Evolutionary conservation across 2,329 filamentous ascomycete genomes (phyloP).

Genomic region (Pezizomycotina sp.): DNA sequence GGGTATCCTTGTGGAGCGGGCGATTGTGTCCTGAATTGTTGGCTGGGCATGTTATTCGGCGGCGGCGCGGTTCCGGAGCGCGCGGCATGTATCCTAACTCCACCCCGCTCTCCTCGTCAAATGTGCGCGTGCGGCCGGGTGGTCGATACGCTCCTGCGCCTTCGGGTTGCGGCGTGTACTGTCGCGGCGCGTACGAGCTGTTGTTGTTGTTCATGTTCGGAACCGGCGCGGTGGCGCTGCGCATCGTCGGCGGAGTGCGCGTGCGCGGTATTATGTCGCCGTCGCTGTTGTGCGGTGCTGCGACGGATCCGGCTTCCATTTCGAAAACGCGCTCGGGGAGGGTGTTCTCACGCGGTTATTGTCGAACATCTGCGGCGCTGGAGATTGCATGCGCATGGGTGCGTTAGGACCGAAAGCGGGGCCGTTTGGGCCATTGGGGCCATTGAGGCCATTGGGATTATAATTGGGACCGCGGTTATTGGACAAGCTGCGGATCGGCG

Average conservation of each 20-base stretch:
- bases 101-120: too few species aligned
- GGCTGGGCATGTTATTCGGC: conserved; percentile 9
- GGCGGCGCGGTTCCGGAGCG: too few species aligned
- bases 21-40: conserved; percentile 9
- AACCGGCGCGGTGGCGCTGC: too few species aligned
- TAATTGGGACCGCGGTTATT: conserved; percentile 9
- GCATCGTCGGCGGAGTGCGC: conserved; percentile 13
- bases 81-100: too few species aligned
- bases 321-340: conserved; percentile 6
- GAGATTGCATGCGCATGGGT: too few species aligned
- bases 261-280: conserved; percentile 6
- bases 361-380: too few species aligned
- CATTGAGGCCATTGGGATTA: conserved; percentile 14
- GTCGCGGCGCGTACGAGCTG: too few species aligned
- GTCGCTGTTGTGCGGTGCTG: conserved; percentile 4
- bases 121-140: too few species aligned
- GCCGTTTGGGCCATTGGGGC: conserved; percentile 7
- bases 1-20: not conserved
- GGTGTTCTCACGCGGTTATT: conserved; percentile 9
- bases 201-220: too few species aligned
- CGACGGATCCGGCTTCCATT: conserved; percentile 3
- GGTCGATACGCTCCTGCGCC: too few species aligned
- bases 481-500: conserved; percentile 14
- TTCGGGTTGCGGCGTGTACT: too few species aligned
- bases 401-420: conserved; percentile 3